Evolutionary conservation across 2,329 filamentous ascomycete species (phyloP).

Genomic region (Penicillium sp.): DNA sequence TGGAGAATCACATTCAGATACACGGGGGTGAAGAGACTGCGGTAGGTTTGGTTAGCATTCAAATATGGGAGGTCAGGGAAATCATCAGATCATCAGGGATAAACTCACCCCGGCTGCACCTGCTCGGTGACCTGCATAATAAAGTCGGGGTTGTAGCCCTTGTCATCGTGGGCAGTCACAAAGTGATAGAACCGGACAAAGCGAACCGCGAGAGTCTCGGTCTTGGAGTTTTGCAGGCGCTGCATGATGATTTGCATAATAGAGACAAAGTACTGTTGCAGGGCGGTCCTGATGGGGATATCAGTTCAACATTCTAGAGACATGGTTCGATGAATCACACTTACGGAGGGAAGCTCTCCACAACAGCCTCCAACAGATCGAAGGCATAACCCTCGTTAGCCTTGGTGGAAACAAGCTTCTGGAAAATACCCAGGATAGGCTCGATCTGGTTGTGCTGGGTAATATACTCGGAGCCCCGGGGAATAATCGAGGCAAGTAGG

Average conservation of each 20-base stretch:
- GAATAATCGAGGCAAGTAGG: slow-evolving; percentile 81
- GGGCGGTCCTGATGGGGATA: slow-evolving; percentile 52
- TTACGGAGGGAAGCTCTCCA: slow-evolving; percentile 73
- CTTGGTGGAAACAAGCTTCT: slow-evolving; percentile 81
- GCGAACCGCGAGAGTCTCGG: slow-evolving; percentile 81
- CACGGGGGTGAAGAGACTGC: slow-evolving; percentile 75
- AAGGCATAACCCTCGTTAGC: slow-evolving; percentile 85
- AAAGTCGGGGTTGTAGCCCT: slow-evolving; percentile 88
- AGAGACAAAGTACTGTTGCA: slow-evolving; percentile 77
- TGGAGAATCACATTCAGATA: slow-evolving; percentile 87
- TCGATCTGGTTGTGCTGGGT: slow-evolving; percentile 80
- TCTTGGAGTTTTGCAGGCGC: slow-evolving; percentile 70
- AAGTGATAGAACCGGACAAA: slow-evolving; percentile 97
- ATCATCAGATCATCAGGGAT: neutral
- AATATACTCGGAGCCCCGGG: slow-evolving; percentile 74
- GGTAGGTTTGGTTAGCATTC: slow-evolving; percentile 4
- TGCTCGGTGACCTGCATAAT: slow-evolving; percentile 84
- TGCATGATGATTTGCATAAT: slow-evolving; percentile 84
- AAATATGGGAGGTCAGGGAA: neutral
- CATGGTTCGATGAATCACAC: slow-evolving; percentile 37
- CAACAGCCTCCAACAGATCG: slow-evolving; percentile 82
- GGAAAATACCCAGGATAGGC: slow-evolving; percentile 91
- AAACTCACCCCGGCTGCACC: slow-evolving; percentile 68
- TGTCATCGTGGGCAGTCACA: slow-evolving; percentile 76
- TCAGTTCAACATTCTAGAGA: slow-evolving; percentile 4